A percentile compares a stretch with the other conserved stretches of the same genome.
Evolutionary conservation across 352 stramenopile genomes (phyloP).

Genomic region (Phytophthora kernoviae): DNA sequence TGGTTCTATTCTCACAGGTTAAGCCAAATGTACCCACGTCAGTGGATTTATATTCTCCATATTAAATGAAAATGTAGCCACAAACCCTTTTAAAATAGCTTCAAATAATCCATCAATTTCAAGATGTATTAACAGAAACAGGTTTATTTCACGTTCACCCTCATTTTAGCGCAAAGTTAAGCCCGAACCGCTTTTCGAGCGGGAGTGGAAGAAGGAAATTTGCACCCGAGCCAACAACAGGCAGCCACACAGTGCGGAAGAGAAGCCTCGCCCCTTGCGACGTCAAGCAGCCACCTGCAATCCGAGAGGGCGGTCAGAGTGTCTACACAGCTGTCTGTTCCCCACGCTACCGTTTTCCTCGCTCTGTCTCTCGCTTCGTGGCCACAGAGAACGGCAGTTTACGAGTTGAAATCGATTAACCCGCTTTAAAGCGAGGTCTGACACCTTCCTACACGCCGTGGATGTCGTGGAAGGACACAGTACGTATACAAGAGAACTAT

Average conservation of each 20-base stretch:
- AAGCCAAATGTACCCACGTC: constrained; percentile 25
- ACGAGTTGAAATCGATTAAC: not conserved
- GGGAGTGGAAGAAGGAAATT: constrained; percentile 36
- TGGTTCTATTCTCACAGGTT: constrained; percentile 15
- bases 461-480: not conserved
- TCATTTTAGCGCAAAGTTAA: not conserved
- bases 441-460: not conserved
- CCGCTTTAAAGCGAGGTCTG: not conserved
- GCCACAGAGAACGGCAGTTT: not conserved
- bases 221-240: constrained; percentile 8
- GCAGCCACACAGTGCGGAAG: constrained; percentile 25
- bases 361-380: not conserved
- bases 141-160: constrained; percentile 1
- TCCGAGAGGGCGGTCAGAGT: not conserved
- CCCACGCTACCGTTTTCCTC: not conserved
- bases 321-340: not conserved
- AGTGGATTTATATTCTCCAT: not conserved
- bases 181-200: not conserved
- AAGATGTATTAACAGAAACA: constrained; percentile 16
- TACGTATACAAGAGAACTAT: not conserved
- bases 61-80: not conserved
- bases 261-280: constrained; percentile 16
- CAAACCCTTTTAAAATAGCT: too few species aligned
- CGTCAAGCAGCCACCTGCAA: not conserved
- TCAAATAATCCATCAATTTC: too few species aligned